Evolutionary conservation across 1,284 basidiomycete species (phyloP), one percentile per base, ranked within the genome.

Genomic region (Rhodofomes roseus): DNA sequence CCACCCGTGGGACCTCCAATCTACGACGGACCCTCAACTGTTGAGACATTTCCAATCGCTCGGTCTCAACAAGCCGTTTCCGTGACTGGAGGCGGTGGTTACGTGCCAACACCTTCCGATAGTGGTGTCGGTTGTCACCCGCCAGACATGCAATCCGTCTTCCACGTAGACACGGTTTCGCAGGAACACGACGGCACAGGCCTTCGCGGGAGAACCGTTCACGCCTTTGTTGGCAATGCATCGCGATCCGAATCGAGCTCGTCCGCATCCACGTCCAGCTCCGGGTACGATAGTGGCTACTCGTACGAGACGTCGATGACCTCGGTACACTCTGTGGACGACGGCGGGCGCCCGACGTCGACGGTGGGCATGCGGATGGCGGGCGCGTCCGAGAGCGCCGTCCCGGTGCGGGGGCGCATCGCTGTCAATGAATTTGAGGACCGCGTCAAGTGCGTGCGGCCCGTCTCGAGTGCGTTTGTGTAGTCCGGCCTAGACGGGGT

Each of bases 391-490:
- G 54, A 59, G 2, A 44, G 34, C 31, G 62, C 64, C 1, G 66
- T 70, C 5, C 31, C 31, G 31, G 31, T 34, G 22, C 55, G 60
- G 48, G 63, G 64, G 3, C 64, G 67, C 11, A 68, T 71, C 27
- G 67, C 66, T 11, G n/a, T n/a, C n/a, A n/a, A n/a, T n/a, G 65
- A 64, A 1, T 59, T 70, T 27, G 70, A 68, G 41, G 59, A 67
- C 36, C 64, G 65, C 31, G 40, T 68, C 46, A 63, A 58, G 54
- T 18, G 34, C 11, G 58, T 60, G 18, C 37, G 57, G 9, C 60
- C 59, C 4, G 41, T 20, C 1, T 60, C 60, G 11, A 50, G 52
- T n/a, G 63, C 58, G 16, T 63, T 64, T 20, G 44, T 52, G 3
- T 66, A 37, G 34, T 36, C 50, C 31, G 34, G 22, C 50, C 7